phyloP scores from a whole-genome alignment of 139 green algal species.

The Coelastrella sp. region DNA sequence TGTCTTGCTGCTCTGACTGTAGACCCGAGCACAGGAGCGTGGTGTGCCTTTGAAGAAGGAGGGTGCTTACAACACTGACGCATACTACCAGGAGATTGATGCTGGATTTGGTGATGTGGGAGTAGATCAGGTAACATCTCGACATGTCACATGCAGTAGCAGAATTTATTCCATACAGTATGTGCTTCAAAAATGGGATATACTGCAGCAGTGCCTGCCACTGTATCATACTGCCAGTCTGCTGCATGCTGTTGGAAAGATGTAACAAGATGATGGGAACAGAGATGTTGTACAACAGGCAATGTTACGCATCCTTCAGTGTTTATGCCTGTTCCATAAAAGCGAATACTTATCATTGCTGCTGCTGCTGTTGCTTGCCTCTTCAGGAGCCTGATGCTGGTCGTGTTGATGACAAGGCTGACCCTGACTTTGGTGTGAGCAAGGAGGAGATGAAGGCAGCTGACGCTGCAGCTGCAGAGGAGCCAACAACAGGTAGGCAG shows the following conservation, averaged over 20 bases:
- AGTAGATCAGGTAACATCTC: conserved; percentile 38
- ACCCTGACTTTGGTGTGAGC: conserved; percentile 42
- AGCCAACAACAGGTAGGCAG: conserved; percentile 18
- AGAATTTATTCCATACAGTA: too few relatives aligned
- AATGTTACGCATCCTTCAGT: not conserved
- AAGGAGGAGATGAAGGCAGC: conserved; percentile 36
- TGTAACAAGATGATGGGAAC: too few relatives aligned
- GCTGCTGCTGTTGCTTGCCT: not conserved
- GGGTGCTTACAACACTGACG: conserved; percentile 49
- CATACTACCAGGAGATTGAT: conserved; percentile 46
- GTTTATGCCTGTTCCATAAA: not conserved
- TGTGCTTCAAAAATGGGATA: too few relatives aligned
- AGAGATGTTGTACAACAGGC: not conserved
- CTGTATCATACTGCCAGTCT: too few relatives aligned
- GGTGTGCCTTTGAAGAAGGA: conserved; percentile 48
- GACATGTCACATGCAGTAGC: too few relatives aligned
- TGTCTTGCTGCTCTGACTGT: not conserved
- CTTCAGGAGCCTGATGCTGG: conserved; percentile 47
- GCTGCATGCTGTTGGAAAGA: too few relatives aligned
- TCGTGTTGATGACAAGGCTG: conserved; percentile 13
- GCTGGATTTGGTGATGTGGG: conserved; percentile 48
- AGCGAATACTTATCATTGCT: not conserved
- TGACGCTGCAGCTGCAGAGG: conserved; percentile 26
- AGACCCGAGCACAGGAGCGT: conserved; percentile 43
- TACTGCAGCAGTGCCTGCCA: too few relatives aligned